These are phyloP conservation scores for Halophytophthora polymorphica DNA, from an alignment of 352 stramenopile genomes.

Conservation along the genomic window DNA sequence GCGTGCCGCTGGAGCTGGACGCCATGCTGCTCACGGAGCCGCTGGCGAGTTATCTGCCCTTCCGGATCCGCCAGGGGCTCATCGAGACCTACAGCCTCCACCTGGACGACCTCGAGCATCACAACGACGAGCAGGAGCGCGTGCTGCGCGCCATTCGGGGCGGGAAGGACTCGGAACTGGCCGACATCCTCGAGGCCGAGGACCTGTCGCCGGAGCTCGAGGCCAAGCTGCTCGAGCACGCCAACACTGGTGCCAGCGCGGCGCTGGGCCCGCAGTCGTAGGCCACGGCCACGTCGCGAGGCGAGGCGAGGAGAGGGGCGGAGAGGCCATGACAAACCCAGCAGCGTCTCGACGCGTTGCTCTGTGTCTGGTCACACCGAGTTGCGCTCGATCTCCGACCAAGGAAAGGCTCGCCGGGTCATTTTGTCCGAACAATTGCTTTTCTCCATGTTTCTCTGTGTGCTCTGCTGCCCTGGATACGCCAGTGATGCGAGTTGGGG, in stretches of 20 bases:
- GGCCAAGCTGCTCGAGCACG: slow-evolving; percentile 33
- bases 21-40: slow-evolving; percentile 82
- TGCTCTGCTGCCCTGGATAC: background rate
- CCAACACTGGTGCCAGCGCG: slow-evolving; percentile 20
- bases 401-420: background rate
- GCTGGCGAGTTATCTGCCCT: slow-evolving; percentile 75
- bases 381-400: too few relatives aligned
- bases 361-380: slow-evolving; percentile 1
- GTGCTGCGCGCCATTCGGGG: slow-evolving; percentile 76
- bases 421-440: background rate
- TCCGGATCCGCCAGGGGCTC: slow-evolving; percentile 81
- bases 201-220: slow-evolving; percentile 30
- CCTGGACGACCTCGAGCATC: slow-evolving; percentile 81
- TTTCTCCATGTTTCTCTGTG: slow-evolving; percentile 5
- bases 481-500: too few relatives aligned
- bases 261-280: slow-evolving; percentile 3
- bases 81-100: slow-evolving; percentile 89
- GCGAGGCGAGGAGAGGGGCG: too few relatives aligned
- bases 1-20: slow-evolving; percentile 80
- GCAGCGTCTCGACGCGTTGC: background rate
- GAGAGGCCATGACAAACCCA: slow-evolving; percentile 19
- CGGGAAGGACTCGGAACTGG: slow-evolving; percentile 27
- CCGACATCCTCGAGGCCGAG: slow-evolving; percentile 26
- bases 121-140: slow-evolving; percentile 79
- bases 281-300: slow-evolving; percentile 1